Base-by-base conservation (phyloP, 345 rosid genomes). In the Geranium rotundifolium region DNA sequence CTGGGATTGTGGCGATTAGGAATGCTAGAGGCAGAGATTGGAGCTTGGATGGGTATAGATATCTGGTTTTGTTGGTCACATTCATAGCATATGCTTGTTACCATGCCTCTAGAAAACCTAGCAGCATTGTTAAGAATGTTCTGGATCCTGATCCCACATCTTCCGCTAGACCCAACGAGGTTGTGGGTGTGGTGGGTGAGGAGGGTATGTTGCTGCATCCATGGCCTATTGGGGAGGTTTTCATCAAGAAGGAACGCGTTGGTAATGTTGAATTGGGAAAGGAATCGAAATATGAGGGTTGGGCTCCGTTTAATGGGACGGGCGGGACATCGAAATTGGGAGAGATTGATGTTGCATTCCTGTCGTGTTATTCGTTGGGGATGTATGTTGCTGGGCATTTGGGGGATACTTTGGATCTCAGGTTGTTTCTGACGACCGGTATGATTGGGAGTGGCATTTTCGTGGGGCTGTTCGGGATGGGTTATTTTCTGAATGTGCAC, bases 341-440 rank as follows among this genome's bases (percentile, higher is more conserved):
- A n/a, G 95, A 88, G 62, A 88, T 86, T 23, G 97, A 91, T 69
- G 85, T 91, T 29, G 96, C 95, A 9, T 91, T 88, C 72, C 85
- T 88, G 17, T 85, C 95, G 66, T 89, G 95, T 74, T 92, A 89
- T 80, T 84, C 90, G 5, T 16, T 81, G 27, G 96, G 98, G 18
- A 87, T 92, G 96, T 89, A 79, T 69, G 82, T 81, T 4, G 95
- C 97, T 17, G 97, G 98, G 30, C 96, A 92, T 87, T 74, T 92
- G 65, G 98, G 93, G 30, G 98, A 89, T 70, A 70, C 73, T 4
- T 77, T 92, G 79, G 97, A 92, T 77, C 83, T 92, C 50, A 80
- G 96, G 75, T 70, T 87, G 81, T 92, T 92, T 71, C 59, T 92
- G 71, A 80, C 97, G 1, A 63, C 80, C 63, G 98, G 97, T 20